These are phyloP conservation scores for Volvox africanus DNA, from an alignment of 139 green algal genomes.

Conservation along the genomic window DNA sequence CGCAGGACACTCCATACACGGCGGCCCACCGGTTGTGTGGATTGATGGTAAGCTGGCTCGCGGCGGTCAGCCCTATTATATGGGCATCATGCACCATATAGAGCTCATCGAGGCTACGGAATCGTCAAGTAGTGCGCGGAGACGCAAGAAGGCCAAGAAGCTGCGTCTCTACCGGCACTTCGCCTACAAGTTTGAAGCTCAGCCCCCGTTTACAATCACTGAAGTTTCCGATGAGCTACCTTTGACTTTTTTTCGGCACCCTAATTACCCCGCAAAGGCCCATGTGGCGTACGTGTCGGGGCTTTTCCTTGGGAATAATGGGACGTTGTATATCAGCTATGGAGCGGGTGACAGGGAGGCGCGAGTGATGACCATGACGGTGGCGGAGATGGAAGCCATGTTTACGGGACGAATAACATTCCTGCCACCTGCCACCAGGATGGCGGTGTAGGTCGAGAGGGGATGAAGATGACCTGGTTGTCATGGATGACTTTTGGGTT, in stretches of 20 bases:
- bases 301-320: background rate
- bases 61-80: constrained; percentile 48
- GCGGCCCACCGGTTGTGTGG: constrained; percentile 52
- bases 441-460: too few relatives aligned
- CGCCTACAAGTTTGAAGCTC: constrained; percentile 46
- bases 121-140: background rate
- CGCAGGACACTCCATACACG: constrained; percentile 38
- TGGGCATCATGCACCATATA: constrained; percentile 66
- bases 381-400: constrained; percentile 13
- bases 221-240: constrained; percentile 50
- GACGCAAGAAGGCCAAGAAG: background rate
- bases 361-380: background rate
- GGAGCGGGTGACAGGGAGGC: constrained; percentile 12
- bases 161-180: constrained; percentile 55
- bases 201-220: constrained; percentile 48
- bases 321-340: constrained; percentile 31
- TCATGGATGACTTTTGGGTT: too few relatives aligned
- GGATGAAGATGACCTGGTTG: too few relatives aligned
- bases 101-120: constrained; percentile 13
- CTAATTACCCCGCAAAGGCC: background rate
- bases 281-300: constrained; percentile 32
- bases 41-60: background rate
- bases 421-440: background rate
- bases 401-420: constrained; percentile 32
- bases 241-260: constrained; percentile 30